phyloP scores from a whole-genome alignment of 495 filamentous ascomycete species.

The Astrothelium macrocarpum region DNA sequence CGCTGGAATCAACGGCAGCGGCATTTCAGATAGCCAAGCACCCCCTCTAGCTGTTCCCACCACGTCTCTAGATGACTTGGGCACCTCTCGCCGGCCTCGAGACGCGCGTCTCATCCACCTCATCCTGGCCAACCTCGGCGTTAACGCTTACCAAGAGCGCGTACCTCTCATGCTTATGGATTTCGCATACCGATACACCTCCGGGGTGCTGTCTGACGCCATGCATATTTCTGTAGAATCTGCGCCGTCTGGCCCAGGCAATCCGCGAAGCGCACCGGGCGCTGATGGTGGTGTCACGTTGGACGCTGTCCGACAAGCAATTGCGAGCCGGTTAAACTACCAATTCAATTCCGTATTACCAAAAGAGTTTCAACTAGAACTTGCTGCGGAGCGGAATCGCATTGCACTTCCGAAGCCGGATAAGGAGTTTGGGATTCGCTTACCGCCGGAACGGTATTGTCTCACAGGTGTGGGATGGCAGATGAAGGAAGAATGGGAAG shows the following conservation, averaged over 20 bases:
- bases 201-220: conserved; percentile 56
- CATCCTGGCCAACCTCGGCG: conserved; percentile 76
- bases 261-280: conserved; percentile 13
- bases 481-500: conserved; percentile 65
- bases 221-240: conserved; percentile 51
- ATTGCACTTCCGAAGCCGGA: conserved; percentile 67
- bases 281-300: conserved; percentile 40
- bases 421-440: conserved; percentile 64
- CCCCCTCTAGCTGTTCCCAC: conserved; percentile 32
- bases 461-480: conserved; percentile 78
- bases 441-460: conserved; percentile 88
- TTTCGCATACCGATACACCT: conserved; percentile 83
- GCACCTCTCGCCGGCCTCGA: conserved; percentile 62
- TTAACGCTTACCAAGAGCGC: conserved; percentile 83
- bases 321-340: conserved; percentile 53
- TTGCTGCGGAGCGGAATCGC: conserved; percentile 73
- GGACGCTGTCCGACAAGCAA: conserved; percentile 52
- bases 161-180: conserved; percentile 91
- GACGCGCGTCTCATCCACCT: conserved; percentile 89
- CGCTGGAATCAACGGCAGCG: background rate
- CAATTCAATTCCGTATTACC: conserved; percentile 57
- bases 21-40: conserved; percentile 12
- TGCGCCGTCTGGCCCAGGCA: conserved; percentile 22
- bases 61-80: conserved; percentile 50
- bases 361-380: conserved; percentile 79